These are phyloP conservation scores for Colletotrichum scovillei DNA, from an alignment of 2,329 filamentous ascomycete genomes.

Conservation along the genomic window DNA sequence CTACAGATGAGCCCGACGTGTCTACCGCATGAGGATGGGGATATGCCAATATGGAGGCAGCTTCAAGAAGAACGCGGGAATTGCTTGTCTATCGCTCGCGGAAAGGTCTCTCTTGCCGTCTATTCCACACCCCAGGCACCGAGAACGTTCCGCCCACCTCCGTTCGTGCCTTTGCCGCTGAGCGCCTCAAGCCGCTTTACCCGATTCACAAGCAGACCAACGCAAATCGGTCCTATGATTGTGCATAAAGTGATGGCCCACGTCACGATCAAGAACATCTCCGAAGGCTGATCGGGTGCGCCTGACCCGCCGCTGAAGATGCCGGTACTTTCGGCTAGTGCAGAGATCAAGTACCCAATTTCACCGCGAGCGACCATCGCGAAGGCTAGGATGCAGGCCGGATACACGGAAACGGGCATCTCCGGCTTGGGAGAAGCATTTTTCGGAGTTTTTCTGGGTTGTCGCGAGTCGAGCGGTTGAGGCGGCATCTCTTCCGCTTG, in stretches of 20 bases:
- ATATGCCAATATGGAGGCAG: not conserved
- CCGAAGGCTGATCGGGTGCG: conserved; percentile 41
- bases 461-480: conserved; percentile 23
- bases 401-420: conserved; percentile 73
- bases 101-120: not conserved
- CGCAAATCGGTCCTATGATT: conserved; percentile 59
- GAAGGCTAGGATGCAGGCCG: conserved; percentile 72
- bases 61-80: not conserved
- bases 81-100: not conserved
- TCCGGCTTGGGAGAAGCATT: conserved; percentile 40
- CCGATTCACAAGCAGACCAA: conserved; percentile 58
- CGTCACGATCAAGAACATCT: conserved; percentile 63
- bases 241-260: conserved; percentile 69
- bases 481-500: not conserved
- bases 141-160: conserved; percentile 24
- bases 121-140: conserved; percentile 33
- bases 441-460: conserved; percentile 28
- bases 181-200: conserved; percentile 48
- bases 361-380: conserved; percentile 83
- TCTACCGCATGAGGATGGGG: not conserved
- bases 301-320: conserved; percentile 47
- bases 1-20: not conserved
- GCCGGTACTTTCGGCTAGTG: conserved; percentile 68
- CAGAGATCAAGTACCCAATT: conserved; percentile 81
- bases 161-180: not conserved